Base-by-base conservation (phyloP, 495 filamentous ascomycete genomes). In the Cairneyella variabilis region DNA sequence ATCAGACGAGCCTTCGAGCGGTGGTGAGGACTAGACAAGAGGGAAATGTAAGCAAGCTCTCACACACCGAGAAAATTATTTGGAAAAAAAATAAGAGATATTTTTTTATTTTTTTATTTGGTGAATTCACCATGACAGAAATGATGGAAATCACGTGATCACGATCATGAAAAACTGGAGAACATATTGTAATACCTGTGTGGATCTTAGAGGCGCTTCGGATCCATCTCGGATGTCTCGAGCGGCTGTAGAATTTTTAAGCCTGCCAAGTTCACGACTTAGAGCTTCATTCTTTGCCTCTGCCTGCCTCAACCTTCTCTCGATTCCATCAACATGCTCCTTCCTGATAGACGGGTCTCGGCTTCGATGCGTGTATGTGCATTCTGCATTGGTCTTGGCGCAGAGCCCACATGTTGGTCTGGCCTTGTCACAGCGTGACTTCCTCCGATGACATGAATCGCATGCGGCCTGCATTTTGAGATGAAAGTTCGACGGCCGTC, bases 341-440 rank as follows among this genome's bases (percentile, higher is more conserved):
- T 51, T 48, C 20, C 62, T 51, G 45, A 26, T 18, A 1, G 39
- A 17, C 3, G 53, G 53, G 25, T 62, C 56, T 44, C 51, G 59
- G 18, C 45, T 52, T 28, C 59, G 38, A 23, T 65, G 59, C 7
- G 56, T 48, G 47, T 68, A 70, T 14, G 53, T 46, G 26, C 68
- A 70, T 9, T 14, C 9, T 6, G 61, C 50, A 21, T 43, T 51
- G 11, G 51, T 53, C 37, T 58, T 60, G 3, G 17, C 25, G 44
- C 68, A 70, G 10, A 54, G 57, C 16, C 67, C 61, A 48, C 68
- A 70, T 11, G 53, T 11, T 14, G 68, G 68, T 20, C 45, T 57
- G n/a, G 50, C 22, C 36, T 69, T 69, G 48, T 70, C 67, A 38
- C 68, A 70, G 37, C 61, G 54, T 21, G 68, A 66, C 47, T 70